Base-by-base conservation (phyloP, 805 yeast species). In the Schwanniomyces vanrijiae region DNA sequence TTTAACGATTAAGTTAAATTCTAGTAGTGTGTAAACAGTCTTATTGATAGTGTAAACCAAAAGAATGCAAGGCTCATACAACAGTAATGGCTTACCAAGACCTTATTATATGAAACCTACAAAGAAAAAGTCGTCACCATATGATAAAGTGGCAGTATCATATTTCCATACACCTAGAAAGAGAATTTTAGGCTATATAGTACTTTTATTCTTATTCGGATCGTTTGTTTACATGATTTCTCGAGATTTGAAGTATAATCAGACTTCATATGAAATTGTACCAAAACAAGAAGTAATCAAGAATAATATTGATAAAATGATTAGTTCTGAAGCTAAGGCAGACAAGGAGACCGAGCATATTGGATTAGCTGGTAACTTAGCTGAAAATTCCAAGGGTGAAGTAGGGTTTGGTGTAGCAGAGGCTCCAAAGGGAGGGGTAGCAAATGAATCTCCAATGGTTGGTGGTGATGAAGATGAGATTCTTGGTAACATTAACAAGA, bases 391-490 rank as follows among this genome's bases (percentile, higher is more conserved):
- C 6, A 65, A 69, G 47, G 77, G 75, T 4, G 69, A 70, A 39
- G 62, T 61, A 38, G 75, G 75, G 4, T 46, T 58, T 31, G 77
- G 75, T 2, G 68, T 73, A 3, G 57, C 55, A 14, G 76, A 73
- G 45, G 78, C 78, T 3, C 78, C 78, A 10, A 71, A 69, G 54
- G 78, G 78, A 11, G 78, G 78, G 2, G 60, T 71, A 47, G 78
- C 76, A 34, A 73, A 73, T 55, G 78, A 73, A 53, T 77, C 69
- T 1, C 70, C 71, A 16, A 47, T 71, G 1, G 78, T 73, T 1
- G 77, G 77, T 6, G 68, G 60, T 42, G 72, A 71, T 50, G 74
- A 67, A 46, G 73, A 65, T 24, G 43, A 52, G 46, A 40, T 59
- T 14, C 51, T 59, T 14, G 65, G 64, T 10, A 51, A 56, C 2